phyloP scores from a whole-genome alignment of 768 basidiomycete species.

The Clathrus columnatus region DNA sequence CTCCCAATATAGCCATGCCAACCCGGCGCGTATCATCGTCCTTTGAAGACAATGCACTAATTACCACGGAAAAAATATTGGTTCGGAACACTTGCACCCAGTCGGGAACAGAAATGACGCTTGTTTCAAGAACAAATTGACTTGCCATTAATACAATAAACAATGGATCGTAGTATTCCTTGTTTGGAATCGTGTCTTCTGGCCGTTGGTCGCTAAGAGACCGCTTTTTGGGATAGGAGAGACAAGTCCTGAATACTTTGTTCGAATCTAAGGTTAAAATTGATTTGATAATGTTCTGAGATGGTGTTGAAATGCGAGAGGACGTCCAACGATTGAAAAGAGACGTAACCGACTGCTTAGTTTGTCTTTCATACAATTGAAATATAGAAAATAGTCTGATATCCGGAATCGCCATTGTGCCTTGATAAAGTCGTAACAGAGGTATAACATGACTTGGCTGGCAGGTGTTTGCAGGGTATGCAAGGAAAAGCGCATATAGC shows the following conservation, averaged over 20 bases:
- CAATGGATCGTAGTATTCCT: constrained; percentile 28
- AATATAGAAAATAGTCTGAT: constrained; percentile 63
- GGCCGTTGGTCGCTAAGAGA: constrained; percentile 20
- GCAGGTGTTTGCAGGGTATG: constrained; percentile 76
- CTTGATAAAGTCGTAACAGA: constrained; percentile 64
- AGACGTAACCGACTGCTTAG: constrained; percentile 52
- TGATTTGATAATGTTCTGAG: constrained; percentile 49
- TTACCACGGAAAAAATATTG: constrained; percentile 2
- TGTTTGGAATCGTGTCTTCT: constrained; percentile 26
- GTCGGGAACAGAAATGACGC: background rate
- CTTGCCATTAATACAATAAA: background rate
- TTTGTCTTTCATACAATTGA: constrained; percentile 65
- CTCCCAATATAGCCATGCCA: constrained; percentile 52
- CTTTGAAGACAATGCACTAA: constrained; percentile 29
- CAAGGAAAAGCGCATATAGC: constrained; percentile 57
- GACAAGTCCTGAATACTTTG: constrained; percentile 59
- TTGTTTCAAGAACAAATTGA: background rate
- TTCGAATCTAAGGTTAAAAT: constrained; percentile 62
- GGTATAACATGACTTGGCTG: constrained; percentile 79
- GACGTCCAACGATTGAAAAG: constrained; percentile 63
- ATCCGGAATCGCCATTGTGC: constrained; percentile 60
- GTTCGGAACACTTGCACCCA: constrained; percentile 10
- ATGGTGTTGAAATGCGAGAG: constrained; percentile 22
- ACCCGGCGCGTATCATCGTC: constrained; percentile 50
- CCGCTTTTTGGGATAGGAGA: constrained; percentile 63